Conservation (phyloP, 495 filamentous ascomycete species). For the Paragyromitra xinjiangensis region DNA sequence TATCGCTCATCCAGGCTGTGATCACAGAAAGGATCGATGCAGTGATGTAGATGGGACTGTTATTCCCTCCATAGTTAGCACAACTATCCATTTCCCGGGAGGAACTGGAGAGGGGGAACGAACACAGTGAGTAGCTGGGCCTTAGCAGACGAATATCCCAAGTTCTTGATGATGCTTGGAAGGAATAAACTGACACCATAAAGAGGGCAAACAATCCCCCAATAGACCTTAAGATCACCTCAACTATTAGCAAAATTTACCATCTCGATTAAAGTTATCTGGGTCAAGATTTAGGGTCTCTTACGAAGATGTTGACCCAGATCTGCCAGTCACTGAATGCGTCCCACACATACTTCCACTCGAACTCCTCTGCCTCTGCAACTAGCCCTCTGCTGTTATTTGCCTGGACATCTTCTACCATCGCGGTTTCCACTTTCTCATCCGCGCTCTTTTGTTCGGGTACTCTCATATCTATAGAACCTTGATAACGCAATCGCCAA, state of each 20-base stretch:
- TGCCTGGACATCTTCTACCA: slow-evolving; percentile 19
- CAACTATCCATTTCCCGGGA: background rate
- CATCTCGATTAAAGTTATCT: background rate
- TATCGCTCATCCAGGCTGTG: slow-evolving; percentile 70
- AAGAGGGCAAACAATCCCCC: slow-evolving; percentile 71
- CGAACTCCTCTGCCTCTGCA: slow-evolving; percentile 68
- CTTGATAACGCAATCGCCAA: slow-evolving; percentile 62
- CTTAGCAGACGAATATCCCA: slow-evolving; percentile 69
- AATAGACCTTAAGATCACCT: slow-evolving; percentile 61
- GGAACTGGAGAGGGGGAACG: background rate
- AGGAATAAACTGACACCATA: slow-evolving; percentile 78
- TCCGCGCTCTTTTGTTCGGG: background rate
- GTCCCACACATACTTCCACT: slow-evolving; percentile 70
- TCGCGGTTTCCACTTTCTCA: slow-evolving; percentile 28
- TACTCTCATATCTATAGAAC: slow-evolving; percentile 32
- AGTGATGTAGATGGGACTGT: slow-evolving; percentile 69
- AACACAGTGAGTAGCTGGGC: slow-evolving; percentile 71
- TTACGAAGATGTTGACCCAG: slow-evolving; percentile 71
- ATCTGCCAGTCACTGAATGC: slow-evolving; percentile 79
- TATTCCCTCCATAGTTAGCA: background rate
- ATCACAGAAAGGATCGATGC: slow-evolving; percentile 69
- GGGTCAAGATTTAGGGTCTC: slow-evolving; percentile 21
- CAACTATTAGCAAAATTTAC: slow-evolving; percentile 27
- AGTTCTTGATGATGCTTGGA: slow-evolving; percentile 66
- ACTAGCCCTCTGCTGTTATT: slow-evolving; percentile 56